Evolutionary conservation across 768 basidiomycete genomes (phyloP).

Genomic region (Lactarius psammicola): DNA sequence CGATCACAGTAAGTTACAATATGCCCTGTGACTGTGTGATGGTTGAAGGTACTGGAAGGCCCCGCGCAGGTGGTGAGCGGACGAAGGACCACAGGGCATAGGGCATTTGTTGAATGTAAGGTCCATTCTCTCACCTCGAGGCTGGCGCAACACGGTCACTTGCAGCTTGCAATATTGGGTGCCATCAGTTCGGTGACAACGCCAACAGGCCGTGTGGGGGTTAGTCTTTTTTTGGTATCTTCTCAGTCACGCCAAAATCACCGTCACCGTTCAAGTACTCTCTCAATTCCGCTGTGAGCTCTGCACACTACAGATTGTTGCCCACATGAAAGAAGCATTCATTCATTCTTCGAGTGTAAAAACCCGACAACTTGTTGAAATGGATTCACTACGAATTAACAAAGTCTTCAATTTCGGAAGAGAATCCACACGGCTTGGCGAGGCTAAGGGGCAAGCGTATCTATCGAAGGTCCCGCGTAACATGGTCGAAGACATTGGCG

Average conservation of each 20-base stretch:
- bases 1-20: too few relatives aligned
- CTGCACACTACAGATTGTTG: too few relatives aligned
- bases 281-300: not conserved
- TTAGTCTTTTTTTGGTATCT: not conserved
- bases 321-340: too few relatives aligned
- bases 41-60: not conserved
- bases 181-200: not conserved
- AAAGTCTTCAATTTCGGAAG: not conserved
- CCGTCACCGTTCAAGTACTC: too few relatives aligned
- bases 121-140: not conserved
- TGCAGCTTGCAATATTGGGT: too few relatives aligned
- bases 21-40: too few relatives aligned
- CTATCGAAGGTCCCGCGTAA: not conserved
- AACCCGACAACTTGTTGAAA: too few relatives aligned
- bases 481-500: not conserved
- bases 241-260: not conserved
- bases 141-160: not conserved
- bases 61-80: not conserved
- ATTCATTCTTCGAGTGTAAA: too few relatives aligned
- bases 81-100: not conserved
- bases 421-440: not conserved
- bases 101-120: too few relatives aligned
- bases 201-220: too few relatives aligned
- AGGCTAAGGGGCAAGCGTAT: not conserved
- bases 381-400: not conserved